Evolutionary conservation across 2,329 filamentous ascomycete species (phyloP), one percentile per base, ranked within the genome.

Genomic region (Ramularia endophylla): DNA sequence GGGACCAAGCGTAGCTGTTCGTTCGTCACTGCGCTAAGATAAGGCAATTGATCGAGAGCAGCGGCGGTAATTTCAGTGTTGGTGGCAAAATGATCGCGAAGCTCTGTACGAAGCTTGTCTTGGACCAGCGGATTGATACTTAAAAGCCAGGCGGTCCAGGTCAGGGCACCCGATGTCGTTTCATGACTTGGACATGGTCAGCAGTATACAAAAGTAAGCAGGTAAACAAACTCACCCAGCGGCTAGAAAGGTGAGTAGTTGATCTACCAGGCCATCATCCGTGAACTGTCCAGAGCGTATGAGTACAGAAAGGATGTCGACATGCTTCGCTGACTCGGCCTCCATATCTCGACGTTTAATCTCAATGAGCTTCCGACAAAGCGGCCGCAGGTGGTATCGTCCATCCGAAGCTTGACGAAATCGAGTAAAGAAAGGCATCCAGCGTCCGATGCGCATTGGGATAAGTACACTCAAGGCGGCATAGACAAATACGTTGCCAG

Each of bases 11-110:
- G 45, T 3, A 56, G 43, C 8, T 44, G 33, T 20, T 94, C 87
- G 59, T 75, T 83, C 57, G 81, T 80, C 17, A 92, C 78, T 17
- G 85, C 85, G 55, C 84, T 78, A 34, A 89, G 76, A 60, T 87
- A 92, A 1, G 82, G 80, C 57, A 92, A 73, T 37, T 69, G 69
- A 61, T 89, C 84, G 47, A 88, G 74, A 46, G 80, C 70, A 5
- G 66, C 52, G 44, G 69, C 69, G 1, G 68, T 66, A 41, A 78
- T 68, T 17, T 41, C 66, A 3, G 33, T 29, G 22, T 63, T 52
- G 11, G 59, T 58, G 8, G 41, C 44, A 4, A 73, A 65, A 1
- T 60, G 47, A 1, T 58, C 35, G 19, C 65, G 66, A 18, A 76
- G 60, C 48, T 76, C 73, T 2, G 62, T 54, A 4, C 72, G 67